Evolutionary conservation across 1,139 yeast species (phyloP), one percentile per base, ranked within the genome.

Genomic region (Wickerhamiella infanticola): DNA sequence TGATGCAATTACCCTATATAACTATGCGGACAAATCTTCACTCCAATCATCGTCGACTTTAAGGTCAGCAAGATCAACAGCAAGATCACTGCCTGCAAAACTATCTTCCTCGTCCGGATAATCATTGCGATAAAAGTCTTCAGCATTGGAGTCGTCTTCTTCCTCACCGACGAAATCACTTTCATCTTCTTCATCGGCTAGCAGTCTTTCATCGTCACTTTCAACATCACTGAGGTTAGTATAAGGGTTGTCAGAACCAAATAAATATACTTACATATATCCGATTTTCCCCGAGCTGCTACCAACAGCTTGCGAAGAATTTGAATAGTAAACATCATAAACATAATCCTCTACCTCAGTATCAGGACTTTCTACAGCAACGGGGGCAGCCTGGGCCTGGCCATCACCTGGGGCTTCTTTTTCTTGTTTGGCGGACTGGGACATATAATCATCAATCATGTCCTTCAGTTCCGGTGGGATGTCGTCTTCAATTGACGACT

Each of bases 71-170:
- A 49, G 36, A 24, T 44, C 47, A 23, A 42, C 50, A 23, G 45
- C 50, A 6, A 50, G 40, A 23, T 43, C 35, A 23, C 42, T 40
- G 37, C 26, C 23, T 13, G 18, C 45, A 23, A 37, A 40, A n/a
- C 31, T 29, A 2, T 37, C 45, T 3, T 84, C 95, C 57, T 85
- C 95, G 46, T 85, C 94, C 0, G 98, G 98, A 58, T 90, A 90
- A 58, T 90, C 97, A 62, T 90, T 90, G 56, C 79, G 77, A 60
- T 90, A 90, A 57, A 79, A 88, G 50, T 83, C 86, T 63, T 90
- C 97, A 11, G 95, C 95, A 55, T 81, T 81, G 1, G 88, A 80
- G 57, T 81, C 93, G 52, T 81, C 88, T 53, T 81, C 88, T 51
- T 74, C 81, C 3, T 74, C 60, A 5, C 69, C 69, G 0, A 70